Evolutionary conservation across 73 alveolate genomes (phyloP).

Genomic region (Loxodes magnus): DNA sequence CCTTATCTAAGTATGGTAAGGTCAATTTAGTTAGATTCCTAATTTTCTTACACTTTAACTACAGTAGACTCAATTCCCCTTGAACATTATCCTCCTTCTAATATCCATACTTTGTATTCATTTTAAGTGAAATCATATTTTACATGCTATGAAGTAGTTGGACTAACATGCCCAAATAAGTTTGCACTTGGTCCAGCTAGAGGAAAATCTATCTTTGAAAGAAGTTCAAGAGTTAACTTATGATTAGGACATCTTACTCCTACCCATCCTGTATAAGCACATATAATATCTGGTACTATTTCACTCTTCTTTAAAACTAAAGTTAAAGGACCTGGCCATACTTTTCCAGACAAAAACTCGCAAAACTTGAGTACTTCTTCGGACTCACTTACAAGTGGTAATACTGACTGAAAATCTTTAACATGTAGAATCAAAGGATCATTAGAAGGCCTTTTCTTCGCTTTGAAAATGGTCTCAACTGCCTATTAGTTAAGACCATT

Average conservation of each 20-base stretch:
- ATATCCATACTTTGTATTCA: conserved; percentile 54
- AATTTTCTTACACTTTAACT: conserved; percentile 34
- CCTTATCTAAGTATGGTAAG: conserved; percentile 41
- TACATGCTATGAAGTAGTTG: conserved; percentile 80
- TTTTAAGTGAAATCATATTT: conserved; percentile 46
- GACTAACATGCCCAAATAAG: conserved; percentile 81
- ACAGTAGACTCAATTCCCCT: conserved; percentile 88
- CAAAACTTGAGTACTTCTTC: conserved; percentile 32
- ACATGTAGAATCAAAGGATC: conserved; percentile 92
- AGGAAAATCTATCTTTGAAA: conserved; percentile 45
- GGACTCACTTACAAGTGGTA: conserved; percentile 28
- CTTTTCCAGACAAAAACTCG: conserved; percentile 45
- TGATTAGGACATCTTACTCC: conserved; percentile 76
- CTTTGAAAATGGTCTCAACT: conserved; percentile 57
- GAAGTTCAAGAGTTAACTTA: conserved; percentile 44
- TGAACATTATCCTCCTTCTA: conserved; percentile 73
- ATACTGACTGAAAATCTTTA: conserved; percentile 36
- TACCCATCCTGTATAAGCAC: conserved; percentile 80
- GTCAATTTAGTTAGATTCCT: conserved; percentile 4
- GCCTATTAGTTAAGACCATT: conserved; percentile 90
- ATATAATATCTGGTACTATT: conserved; percentile 45
- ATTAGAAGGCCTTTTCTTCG: conserved; percentile 88
- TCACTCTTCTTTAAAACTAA: conserved; percentile 62
- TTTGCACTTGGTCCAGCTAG: conserved; percentile 91
- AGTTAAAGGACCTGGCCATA: conserved; percentile 99